Base-by-base conservation (phyloP, 1,139 yeast genomes). In the Taphrina populina region DNA sequence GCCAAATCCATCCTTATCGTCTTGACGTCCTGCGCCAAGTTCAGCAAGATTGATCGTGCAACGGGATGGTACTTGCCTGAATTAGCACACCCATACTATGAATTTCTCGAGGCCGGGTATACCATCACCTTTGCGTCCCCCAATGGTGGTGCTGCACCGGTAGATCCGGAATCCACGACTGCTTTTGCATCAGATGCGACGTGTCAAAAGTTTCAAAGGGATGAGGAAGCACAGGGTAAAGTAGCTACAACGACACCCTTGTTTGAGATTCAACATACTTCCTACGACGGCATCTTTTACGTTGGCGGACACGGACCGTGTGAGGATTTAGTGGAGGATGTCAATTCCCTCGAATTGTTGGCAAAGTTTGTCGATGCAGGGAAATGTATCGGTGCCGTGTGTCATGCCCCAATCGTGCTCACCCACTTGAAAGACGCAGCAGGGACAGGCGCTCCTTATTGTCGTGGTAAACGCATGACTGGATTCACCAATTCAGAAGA, bases 351-450 rank as follows among this genome's bases (percentile, higher is more conserved):
- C 24, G 52, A 43, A 29, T 10, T 44, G 10, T 10, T 45, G 6
- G 67, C 58, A 62, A 66, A 44, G 63, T 62, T 53, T 58, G 58
- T 23, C 58, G 60, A 33, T 51, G 59, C 44, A 21, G 78, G 77
- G 32, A 84, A 84, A 47, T 75, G 79, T 37, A 76, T 81, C 24
- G 67, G 81, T 36, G 83, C 85, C 13, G 84, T 81, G 20, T 82
- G 87, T 68, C 87, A 82, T 62, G 87, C 85, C 3, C 83, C 84
- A 11, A 75, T 76, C 37, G 72, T 80, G 60, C 76, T 82, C 58
- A 76, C 72, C 32, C 72, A 73, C 46, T 67, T 80, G 61, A 70
- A 66, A 40, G 77, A 76, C 61, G 64, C 69, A 46, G 61, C 66
- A 30, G 81, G 80, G 39, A 70, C 73, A 53, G n/a, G n/a, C n/a